Evolutionary conservation across 371 early-diverging fungal species (phyloP), one percentile per base, ranked within the genome.

Genomic region (Blakeslea trispora): DNA sequence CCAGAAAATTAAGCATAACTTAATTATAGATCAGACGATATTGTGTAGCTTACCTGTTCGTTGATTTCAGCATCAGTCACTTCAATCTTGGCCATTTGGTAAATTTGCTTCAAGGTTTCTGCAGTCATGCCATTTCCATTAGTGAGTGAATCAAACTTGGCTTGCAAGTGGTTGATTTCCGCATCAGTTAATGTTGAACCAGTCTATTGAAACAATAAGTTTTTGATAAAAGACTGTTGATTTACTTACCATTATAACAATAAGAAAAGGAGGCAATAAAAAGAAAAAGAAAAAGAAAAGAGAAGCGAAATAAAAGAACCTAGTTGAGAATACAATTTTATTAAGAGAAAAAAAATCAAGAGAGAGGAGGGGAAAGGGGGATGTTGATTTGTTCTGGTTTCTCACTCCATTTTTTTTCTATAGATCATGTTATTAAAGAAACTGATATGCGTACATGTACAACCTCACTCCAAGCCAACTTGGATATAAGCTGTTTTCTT

Each of bases 1-100:
- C n/a, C n/a, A n/a, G n/a, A n/a, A n/a, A n/a, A n/a, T n/a, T n/a
- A n/a, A n/a, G n/a, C n/a, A n/a, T n/a, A n/a, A n/a, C n/a, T n/a
- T n/a, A n/a, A n/a, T n/a, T n/a, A n/a, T n/a, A n/a, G 17, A 47
- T 35, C 32, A 19, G 22, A 23, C n/a, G n/a, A n/a, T n/a, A n/a
- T n/a, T n/a, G n/a, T n/a, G n/a, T n/a, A n/a, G n/a, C 19, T 53
- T 59, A 69, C 69, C 48, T 69, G 66, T 19, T 44, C 44, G 1
- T 53, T 23, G 39, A 69, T 52, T 41, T 66, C 63, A 19, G 56
- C 57, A 31, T 61, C 58, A 32, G 66, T 59, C 3, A 61, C 63
- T 21, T 51, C 17, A 22, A 65, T 37, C 21, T 59, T 43, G 40
- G 66, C 59, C 28, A 53, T 23, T 18, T 57, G 55, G 22, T 69